Evolutionary conservation across 2,329 filamentous ascomycete genomes (phyloP), one percentile per base, ranked within the genome.

Genomic region (Sclerotinia trifoliorum): DNA sequence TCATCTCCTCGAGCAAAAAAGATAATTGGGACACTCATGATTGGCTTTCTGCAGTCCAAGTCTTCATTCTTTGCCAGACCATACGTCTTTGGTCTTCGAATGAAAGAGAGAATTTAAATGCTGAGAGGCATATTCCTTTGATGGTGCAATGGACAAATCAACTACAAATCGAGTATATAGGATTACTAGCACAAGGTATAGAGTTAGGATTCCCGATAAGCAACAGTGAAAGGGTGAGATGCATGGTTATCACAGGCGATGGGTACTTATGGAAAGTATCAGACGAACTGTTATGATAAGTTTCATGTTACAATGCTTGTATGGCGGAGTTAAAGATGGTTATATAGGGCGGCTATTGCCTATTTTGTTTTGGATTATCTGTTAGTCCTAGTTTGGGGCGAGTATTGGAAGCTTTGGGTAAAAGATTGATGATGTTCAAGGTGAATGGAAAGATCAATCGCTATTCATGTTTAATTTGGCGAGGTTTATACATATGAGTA

Each of bases 211-310:
- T 26, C 17, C 11, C 15, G 2, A 21, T 19, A 48, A 42, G 17
- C 17, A 5, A n/a, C 15, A 4, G 19, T n/a, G 32, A 17, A 4
- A 24, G 32, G 35, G 62, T 5, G 54, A 58, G n/a, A 44, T 55
- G 10, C 32, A 58, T 3, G 65, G 69, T 29, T 42, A 26, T 10
- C 26, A 57, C 17, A 32, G 49, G 19, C 32, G 26, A 19, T 80
- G 78, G 78, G 68, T 79, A 8, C 52, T 79, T n/a, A 66, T 74
- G 11, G 78, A 79, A 69, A 77, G 76, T 54, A 74, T 77, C 29
- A 71, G 78, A 24, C 74, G 78, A 1, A 74, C 75, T 1, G 54
- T 72, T 7, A 70, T 74, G 61, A 67, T 72, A 19, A 71, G 72
- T 15, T 52, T 72, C 17, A 21, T 76, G 5, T 15, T 76, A 5